Evolutionary conservation across 192 early-diverging fungal genomes (phyloP).

Genomic region (Rhizophagus clarus): DNA sequence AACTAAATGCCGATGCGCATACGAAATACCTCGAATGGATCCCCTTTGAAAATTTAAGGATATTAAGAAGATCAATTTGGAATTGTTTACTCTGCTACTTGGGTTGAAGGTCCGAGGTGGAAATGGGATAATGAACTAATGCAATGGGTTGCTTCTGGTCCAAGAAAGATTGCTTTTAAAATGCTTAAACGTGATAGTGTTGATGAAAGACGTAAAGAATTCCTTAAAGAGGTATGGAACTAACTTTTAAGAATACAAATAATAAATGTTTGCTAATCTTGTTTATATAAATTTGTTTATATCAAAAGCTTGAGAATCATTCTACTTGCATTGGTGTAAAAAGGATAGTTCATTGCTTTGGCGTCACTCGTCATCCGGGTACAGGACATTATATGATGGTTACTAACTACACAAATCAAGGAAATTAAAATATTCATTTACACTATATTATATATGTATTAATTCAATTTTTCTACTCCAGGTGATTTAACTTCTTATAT

Average conservation of each 20-base stretch:
- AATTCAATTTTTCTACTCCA: neutral
- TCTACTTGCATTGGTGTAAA: neutral
- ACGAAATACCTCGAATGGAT: constrained; percentile 12
- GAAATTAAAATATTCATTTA: too few species aligned
- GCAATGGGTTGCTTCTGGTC: neutral
- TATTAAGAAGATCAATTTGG: neutral
- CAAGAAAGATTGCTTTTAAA: constrained; percentile 4
- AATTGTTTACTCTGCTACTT: constrained; percentile 2
- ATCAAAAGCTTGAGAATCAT: neutral
- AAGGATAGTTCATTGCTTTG: constrained; percentile 22
- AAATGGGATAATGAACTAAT: neutral
- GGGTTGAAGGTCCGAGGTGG: constrained; percentile 12
- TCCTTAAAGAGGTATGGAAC: neutral
- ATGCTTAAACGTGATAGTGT: neutral
- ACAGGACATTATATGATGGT: constrained; percentile 13
- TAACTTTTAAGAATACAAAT: neutral
- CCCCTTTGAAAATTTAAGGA: neutral
- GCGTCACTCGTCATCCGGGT: constrained; percentile 1
- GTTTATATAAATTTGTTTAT: neutral
- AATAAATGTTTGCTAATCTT: neutral
- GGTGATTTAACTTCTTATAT: neutral
- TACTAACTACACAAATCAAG: neutral
- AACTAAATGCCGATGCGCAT: neutral
- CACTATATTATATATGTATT: too few species aligned
- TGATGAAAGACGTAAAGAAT: neutral